Percentiles rank a stretch among this genome's conserved stretches.
phyloP scores from a whole-genome alignment of 805 yeast species.

The Saturnispora silvae region DNA sequence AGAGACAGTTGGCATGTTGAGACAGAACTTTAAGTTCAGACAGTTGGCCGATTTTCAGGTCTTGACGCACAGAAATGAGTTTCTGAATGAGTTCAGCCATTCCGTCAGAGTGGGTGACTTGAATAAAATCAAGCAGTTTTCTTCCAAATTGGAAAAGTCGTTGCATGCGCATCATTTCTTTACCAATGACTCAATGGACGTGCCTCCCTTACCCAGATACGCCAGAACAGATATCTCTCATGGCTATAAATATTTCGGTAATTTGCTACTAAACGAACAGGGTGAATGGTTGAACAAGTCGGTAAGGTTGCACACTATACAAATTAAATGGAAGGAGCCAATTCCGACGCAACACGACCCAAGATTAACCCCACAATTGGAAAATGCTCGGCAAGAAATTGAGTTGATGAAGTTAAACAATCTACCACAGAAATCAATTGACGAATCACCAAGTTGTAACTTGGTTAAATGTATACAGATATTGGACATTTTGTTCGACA shows the following conservation, averaged over 20 bases:
- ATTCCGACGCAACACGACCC: constrained; percentile 42
- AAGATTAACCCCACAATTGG: constrained; percentile 37
- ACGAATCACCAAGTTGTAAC: constrained; percentile 23
- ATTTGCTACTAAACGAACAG: constrained; percentile 48
- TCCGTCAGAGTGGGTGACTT: constrained; percentile 36
- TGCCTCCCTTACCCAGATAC: constrained; percentile 83
- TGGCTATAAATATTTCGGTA: constrained; percentile 67
- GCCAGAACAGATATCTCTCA: constrained; percentile 69
- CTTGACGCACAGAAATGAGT: constrained; percentile 44
- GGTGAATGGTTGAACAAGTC: constrained; percentile 37
- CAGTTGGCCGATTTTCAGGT: constrained; percentile 85
- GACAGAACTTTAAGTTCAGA: constrained; percentile 64
- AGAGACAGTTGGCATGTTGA: constrained; percentile 57
- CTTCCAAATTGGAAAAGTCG: constrained; percentile 19
- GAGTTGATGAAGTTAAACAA: constrained; percentile 21
- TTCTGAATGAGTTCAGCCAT: constrained; percentile 30
- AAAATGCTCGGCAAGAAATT: constrained; percentile 26
- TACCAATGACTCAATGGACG: constrained; percentile 33
- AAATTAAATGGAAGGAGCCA: constrained; percentile 37
- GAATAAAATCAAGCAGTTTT: constrained; percentile 31
- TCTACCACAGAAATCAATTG: constrained; percentile 16
- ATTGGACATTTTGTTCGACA: constrained; percentile 41
- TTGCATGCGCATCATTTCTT: constrained; percentile 11
- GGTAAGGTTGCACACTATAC: constrained; percentile 44
- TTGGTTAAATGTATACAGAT: constrained; percentile 35